Base-by-base conservation (phyloP, 768 basidiomycete species). In the Thelephora ganbajun region DNA sequence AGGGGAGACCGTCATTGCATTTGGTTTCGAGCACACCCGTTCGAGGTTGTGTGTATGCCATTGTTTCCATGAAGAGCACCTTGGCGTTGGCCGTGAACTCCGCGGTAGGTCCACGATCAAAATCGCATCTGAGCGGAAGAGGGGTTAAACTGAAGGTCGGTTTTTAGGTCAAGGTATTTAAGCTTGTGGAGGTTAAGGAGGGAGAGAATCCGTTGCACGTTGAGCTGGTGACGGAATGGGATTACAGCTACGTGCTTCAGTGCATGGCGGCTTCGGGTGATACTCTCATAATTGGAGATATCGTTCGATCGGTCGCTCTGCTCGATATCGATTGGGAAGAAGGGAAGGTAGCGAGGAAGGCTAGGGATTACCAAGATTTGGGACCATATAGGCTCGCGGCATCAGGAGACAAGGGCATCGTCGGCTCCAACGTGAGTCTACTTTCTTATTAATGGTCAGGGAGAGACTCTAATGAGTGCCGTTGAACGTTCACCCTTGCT, bases 211-310 rank as follows among this genome's bases (percentile, higher is more conserved):
- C 59, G 33, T 57, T 67, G n/a, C 56, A 60, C 9, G 59, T 85
- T 12, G 56, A 67, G 35, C 65, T 67, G 26, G 54, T 76, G 6
- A 60, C 74, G 0, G 67, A 74, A 35, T 92, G 88, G 82, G 79
- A 83, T 53, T 85, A 89, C 58, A 90, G 86, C 48, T 91, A 92
- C 63, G 51, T 85, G 48, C 77, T 92, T 23, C 77, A 74, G 3
- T 79, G 75, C 48, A 63, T 96, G 18, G 76, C 73, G 0, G 65
- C 75, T 2, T 71, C 70, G 43, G 71, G 67, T 2, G 63, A 78
- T 50, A 65, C 63, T 42, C 59, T 94, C 20, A 63, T 85, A 14
- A 72, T 79, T n/a, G 86, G 85, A 33, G 92, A 96, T 57, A 78
- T 80, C 6, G 73, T 93, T 22, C 78, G 76, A 58, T 90, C 89